Evolutionary conservation across 1,139 yeast genomes (phyloP).

Genomic region (Candida tropicalis): DNA sequence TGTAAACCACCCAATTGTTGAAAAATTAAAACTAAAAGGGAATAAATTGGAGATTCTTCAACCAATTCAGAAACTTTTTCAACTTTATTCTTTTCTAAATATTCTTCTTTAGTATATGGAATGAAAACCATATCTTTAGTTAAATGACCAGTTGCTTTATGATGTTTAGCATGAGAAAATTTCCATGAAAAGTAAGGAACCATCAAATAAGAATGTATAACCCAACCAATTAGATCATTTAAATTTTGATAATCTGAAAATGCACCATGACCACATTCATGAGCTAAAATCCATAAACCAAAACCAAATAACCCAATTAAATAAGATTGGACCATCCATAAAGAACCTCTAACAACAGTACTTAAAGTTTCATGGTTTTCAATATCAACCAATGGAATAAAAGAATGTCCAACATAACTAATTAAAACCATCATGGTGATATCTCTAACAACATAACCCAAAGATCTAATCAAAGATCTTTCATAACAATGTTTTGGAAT

Average conservation of each 20-base stretch:
- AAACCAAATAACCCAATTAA: slow-evolving; percentile 70
- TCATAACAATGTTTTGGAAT: slow-evolving; percentile 80
- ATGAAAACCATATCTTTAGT: slow-evolving; percentile 82
- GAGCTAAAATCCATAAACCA: slow-evolving; percentile 86
- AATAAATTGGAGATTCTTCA: slow-evolving; percentile 74
- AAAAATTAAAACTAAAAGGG: slow-evolving; percentile 54
- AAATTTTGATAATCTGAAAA: slow-evolving; percentile 70
- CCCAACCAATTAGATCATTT: slow-evolving; percentile 82
- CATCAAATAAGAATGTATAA: slow-evolving; percentile 71
- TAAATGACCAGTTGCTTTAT: slow-evolving; percentile 84
- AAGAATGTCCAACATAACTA: slow-evolving; percentile 55
- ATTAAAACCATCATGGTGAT: slow-evolving; percentile 50
- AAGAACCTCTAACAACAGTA: slow-evolving; percentile 31
- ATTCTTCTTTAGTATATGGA: slow-evolving; percentile 66
- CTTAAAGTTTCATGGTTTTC: slow-evolving; percentile 27
- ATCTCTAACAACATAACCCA: slow-evolving; percentile 69
- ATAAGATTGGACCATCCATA: slow-evolving; percentile 43
- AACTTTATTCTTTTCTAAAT: slow-evolving; percentile 40
- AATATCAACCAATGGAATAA: slow-evolving; percentile 41
- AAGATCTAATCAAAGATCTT: slow-evolving; percentile 57
- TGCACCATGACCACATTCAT: slow-evolving; percentile 90
- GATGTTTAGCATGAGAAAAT: slow-evolving; percentile 80
- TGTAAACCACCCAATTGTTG: slow-evolving; percentile 84
- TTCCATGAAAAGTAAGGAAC: slow-evolving; percentile 92
- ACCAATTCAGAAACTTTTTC: slow-evolving; percentile 56